phyloP scores from a whole-genome alignment of 2,329 filamentous ascomycete species.

The Cytospora piceicola region DNA sequence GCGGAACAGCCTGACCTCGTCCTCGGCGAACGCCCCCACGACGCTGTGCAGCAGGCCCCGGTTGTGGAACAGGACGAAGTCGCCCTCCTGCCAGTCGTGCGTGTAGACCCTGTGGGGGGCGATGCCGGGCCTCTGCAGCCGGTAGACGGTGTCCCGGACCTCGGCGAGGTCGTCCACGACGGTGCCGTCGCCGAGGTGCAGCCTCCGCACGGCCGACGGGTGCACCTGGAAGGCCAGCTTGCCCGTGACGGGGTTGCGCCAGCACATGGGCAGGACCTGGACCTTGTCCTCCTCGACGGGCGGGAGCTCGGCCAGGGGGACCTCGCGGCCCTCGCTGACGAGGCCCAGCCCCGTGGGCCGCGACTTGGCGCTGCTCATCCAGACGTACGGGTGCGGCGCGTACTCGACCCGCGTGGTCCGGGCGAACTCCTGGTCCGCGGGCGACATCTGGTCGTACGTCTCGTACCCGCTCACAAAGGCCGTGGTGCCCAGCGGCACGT shows the following conservation, averaged over 20 bases:
- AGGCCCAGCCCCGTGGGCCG: slow-evolving; percentile 73
- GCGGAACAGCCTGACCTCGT: slow-evolving; percentile 75
- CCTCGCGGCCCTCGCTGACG: slow-evolving; percentile 66
- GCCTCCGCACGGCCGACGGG: slow-evolving; percentile 69
- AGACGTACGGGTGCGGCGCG: slow-evolving; percentile 79
- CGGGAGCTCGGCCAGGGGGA: slow-evolving; percentile 45
- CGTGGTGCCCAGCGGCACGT: slow-evolving; percentile 74
- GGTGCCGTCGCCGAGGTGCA: slow-evolving; percentile 68
- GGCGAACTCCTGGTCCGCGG: slow-evolving; percentile 69
- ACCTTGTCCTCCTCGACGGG: slow-evolving; percentile 67
- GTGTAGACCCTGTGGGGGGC: slow-evolving; percentile 69
- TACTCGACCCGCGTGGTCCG: slow-evolving; percentile 72
- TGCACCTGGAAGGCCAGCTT: slow-evolving; percentile 74
- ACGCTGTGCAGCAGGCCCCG: slow-evolving; percentile 75
- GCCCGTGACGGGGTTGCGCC: slow-evolving; percentile 74
- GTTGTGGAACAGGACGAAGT: slow-evolving; percentile 79
- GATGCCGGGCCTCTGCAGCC: slow-evolving; percentile 73
- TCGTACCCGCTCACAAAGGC: slow-evolving; percentile 73
- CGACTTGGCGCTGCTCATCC: slow-evolving; percentile 73
- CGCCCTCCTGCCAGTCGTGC: slow-evolving; percentile 78
- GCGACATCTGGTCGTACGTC: slow-evolving; percentile 70
- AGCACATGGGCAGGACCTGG: slow-evolving; percentile 75
- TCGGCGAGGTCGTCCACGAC: slow-evolving; percentile 69
- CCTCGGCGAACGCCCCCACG: slow-evolving; percentile 71
- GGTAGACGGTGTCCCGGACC: slow-evolving; percentile 70